A percentile compares a stretch with the other conserved stretches of the same genome.
Conservation (phyloP, 768 basidiomycete genomes). For the Hericium alpestre region DNA sequence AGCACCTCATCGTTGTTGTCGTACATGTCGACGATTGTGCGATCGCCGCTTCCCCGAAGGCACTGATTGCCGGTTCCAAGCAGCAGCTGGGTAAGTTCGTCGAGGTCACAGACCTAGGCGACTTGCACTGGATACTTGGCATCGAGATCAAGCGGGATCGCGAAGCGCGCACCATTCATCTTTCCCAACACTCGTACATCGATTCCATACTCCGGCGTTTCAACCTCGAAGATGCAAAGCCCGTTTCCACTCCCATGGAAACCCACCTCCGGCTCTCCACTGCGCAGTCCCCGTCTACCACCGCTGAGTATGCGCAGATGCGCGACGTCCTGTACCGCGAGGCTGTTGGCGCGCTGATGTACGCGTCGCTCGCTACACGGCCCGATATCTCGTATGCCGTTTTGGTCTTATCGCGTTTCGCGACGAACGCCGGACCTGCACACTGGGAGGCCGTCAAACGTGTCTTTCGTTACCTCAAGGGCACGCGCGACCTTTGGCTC, state of each 20-base stretch:
- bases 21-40: slow-evolving; percentile 15
- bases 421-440: slow-evolving; percentile 18
- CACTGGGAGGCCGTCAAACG: slow-evolving; percentile 31
- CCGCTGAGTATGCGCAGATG: background rate
- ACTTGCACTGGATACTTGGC: background rate
- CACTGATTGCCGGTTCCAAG: background rate
- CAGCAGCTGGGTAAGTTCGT: background rate
- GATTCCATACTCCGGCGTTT: slow-evolving; percentile 16
- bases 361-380: slow-evolving; percentile 21
- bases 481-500: slow-evolving; percentile 17
- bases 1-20: slow-evolving; percentile 7
- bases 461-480: slow-evolving; percentile 30
- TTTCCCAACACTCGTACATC: slow-evolving; percentile 36
- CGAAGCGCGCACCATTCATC: slow-evolving; percentile 12
- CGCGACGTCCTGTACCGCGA: slow-evolving; percentile 15
- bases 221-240: slow-evolving; percentile 16
- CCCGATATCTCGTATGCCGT: slow-evolving; percentile 32
- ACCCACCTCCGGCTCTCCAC: background rate
- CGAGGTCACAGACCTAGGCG: background rate
- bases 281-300: background rate
- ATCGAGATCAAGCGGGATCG: slow-evolving; percentile 20
- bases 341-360: slow-evolving; percentile 26
- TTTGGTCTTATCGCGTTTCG: slow-evolving; percentile 22
- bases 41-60: slow-evolving; percentile 2
- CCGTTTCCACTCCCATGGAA: slow-evolving; percentile 19